phyloP scores from a whole-genome alignment of 345 rosid species.

The Acer negundo region DNA sequence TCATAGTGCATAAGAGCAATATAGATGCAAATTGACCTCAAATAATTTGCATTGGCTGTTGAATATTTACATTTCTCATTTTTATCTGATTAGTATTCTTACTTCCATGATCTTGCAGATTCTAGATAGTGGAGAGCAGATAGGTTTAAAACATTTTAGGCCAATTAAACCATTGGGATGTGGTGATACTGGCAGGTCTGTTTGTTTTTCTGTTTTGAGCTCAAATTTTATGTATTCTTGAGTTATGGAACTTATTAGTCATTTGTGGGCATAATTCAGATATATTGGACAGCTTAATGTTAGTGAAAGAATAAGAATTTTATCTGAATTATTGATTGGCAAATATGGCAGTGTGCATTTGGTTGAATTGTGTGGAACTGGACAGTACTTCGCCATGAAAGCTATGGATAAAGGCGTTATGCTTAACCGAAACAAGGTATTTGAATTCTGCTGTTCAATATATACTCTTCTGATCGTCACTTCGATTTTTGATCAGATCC shows the following conservation, averaged over 20 bases:
- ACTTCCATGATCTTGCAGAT: slow-evolving; percentile 38
- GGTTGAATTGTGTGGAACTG: slow-evolving; percentile 84
- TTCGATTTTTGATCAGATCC: not conserved
- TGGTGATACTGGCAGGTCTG: slow-evolving; percentile 97
- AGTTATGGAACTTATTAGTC: not conserved
- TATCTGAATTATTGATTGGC: slow-evolving; percentile 13
- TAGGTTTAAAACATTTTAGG: slow-evolving; percentile 78
- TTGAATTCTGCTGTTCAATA: not conserved
- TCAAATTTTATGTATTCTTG: not conserved
- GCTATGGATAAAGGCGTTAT: slow-evolving; percentile 90
- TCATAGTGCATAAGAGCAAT: no score
- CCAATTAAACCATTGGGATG: slow-evolving; percentile 92
- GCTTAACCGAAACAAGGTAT: slow-evolving; percentile 95
- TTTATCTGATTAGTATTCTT: not conserved
- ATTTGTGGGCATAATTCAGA: not conserved
- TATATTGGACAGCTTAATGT: not conserved
- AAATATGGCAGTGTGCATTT: slow-evolving; percentile 71
- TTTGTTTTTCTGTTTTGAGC: not conserved
- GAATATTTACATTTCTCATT: no score
- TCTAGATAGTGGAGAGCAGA: slow-evolving; percentile 63
- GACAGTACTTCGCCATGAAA: slow-evolving; percentile 81
- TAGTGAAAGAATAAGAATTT: not conserved
- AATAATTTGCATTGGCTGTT: not conserved
- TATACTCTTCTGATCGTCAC: not conserved
- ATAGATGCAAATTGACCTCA: no score